Evolutionary conservation across 768 basidiomycete genomes (phyloP).

Genomic region (Termitomyces sp.): DNA sequence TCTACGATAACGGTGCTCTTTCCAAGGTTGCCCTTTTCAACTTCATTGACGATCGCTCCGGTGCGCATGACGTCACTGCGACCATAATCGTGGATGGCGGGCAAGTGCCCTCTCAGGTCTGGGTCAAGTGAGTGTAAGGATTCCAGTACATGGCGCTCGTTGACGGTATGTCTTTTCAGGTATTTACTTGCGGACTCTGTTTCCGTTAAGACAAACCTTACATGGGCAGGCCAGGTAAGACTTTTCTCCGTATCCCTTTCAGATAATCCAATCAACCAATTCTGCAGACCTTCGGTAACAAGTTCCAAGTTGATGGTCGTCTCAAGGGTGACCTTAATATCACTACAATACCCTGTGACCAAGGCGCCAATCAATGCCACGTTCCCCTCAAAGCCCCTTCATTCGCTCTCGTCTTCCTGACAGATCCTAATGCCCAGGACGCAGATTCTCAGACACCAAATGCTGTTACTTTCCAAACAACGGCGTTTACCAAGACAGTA

Average conservation of each 20-base stretch:
- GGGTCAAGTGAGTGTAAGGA: constrained; percentile 38
- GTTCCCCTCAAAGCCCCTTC: constrained; percentile 66
- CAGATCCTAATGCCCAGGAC: constrained; percentile 24
- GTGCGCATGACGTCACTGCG: constrained; percentile 47
- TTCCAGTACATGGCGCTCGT: constrained; percentile 6
- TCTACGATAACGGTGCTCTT: constrained; percentile 67
- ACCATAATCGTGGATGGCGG: constrained; percentile 42
- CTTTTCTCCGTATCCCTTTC: constrained; percentile 6
- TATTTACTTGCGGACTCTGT: constrained; percentile 55
- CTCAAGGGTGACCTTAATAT: constrained; percentile 50
- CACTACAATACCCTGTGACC: constrained; percentile 56
- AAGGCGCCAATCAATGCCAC: constrained; percentile 43
- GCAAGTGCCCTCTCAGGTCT: constrained; percentile 39
- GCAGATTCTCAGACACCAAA: constrained; percentile 21
- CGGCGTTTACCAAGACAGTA: constrained; percentile 43
- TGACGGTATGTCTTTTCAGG: constrained; percentile 21
- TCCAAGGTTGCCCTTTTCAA: constrained; percentile 68
- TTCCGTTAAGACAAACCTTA: constrained; percentile 57
- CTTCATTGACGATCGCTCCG: constrained; percentile 56
- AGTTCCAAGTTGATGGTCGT: constrained; percentile 64
- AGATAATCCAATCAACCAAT: neutral
- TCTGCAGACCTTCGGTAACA: constrained; percentile 51
- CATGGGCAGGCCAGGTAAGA: constrained; percentile 70
- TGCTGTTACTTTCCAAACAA: constrained; percentile 48
- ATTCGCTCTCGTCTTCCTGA: constrained; percentile 73